Percentiles rank a stretch among this genome's conserved stretches.
Conservation (phyloP, 2,329 filamentous ascomycete genomes). For the Fusarium multiceps region DNA sequence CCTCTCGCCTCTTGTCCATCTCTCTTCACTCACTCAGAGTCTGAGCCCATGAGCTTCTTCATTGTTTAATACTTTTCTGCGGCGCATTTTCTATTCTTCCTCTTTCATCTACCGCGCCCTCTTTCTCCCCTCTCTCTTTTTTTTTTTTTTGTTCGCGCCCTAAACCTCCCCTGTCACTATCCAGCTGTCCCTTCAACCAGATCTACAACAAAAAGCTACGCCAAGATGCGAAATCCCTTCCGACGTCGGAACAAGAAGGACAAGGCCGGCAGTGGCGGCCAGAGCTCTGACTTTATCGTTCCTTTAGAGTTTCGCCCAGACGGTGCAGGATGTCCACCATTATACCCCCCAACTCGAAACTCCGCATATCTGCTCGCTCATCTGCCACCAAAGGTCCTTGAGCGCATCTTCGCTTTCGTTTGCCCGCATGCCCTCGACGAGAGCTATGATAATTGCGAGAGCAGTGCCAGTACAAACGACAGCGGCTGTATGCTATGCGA, state of each 20-base stretch:
- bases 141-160: slow-evolving; percentile 9
- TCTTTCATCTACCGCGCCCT: slow-evolving; percentile 1
- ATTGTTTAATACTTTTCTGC: slow-evolving; percentile 6
- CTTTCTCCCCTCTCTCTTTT: slow-evolving; percentile 7
- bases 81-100: slow-evolving; percentile 3
- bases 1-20: slow-evolving; percentile 19
- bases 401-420: slow-evolving; percentile 81
- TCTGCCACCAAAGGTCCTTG: slow-evolving; percentile 76
- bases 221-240: slow-evolving; percentile 53
- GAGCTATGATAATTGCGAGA: slow-evolving; percentile 84
- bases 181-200: slow-evolving; percentile 14
- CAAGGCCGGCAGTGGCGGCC: slow-evolving; percentile 40
- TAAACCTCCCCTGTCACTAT: slow-evolving; percentile 9
- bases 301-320: slow-evolving; percentile 48
- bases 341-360: slow-evolving; percentile 53
- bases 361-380: slow-evolving; percentile 59
- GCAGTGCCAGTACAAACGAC: slow-evolving; percentile 71
- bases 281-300: slow-evolving; percentile 41
- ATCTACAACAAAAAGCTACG: slow-evolving; percentile 5
- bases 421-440: slow-evolving; percentile 85
- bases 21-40: slow-evolving; percentile 2
- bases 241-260: slow-evolving; percentile 54
- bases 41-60: slow-evolving; percentile 9
- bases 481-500: slow-evolving; percentile 94
- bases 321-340: slow-evolving; percentile 41